Base-by-base conservation (phyloP, 2,329 filamentous ascomycete species). In the Blastomyces gilchristii region DNA sequence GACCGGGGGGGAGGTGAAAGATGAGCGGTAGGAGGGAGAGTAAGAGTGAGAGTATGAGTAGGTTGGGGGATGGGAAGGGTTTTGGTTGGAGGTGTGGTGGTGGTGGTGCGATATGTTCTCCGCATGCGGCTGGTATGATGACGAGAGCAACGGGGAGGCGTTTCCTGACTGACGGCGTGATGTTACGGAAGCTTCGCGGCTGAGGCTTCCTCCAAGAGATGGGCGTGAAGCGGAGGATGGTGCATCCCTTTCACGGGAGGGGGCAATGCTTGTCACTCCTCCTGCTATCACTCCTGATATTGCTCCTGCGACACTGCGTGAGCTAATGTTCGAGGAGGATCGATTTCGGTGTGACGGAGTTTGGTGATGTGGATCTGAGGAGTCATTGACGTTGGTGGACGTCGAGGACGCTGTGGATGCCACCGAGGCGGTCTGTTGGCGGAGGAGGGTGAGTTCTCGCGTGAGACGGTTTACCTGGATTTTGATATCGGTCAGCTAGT, bases 391-490 rank as follows among this genome's bases (percentile, higher is more conserved):
- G 18, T 76, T 77, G 58, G 78, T 79, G 2, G 82, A 84, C 47
- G 80, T 79, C 11, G 82, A 82, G n/a, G 82, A 84, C 11, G 82
- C 70, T 8, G 83, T 87, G 9, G 83, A 86, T 58, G 83, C 83
- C 37, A 86, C 84, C 0, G 83, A 86, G 6, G 83, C 82, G 9
- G 84, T 84, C 71, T 85, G 84, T 31, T 85, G 83, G 64, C 92
- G 89, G n/a, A 97, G 85, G 61, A 91, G 81, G 18, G 88, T 87
- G 45, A 97, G 85, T 74, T 97, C 93, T 63, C 93, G 88, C 0
- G 90, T 96, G 41, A 97, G 82, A 43, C 93, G 90, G 78, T 97
- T 97, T 65, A 97, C 90, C 90, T 93, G 41, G n/a, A 71, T 50
- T 41, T 16, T 25, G 16, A 34, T 7, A 53, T 50, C 12, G 14